phyloP scores from a whole-genome alignment of 805 yeast species.

The Wickerhamomyces bisporus region DNA sequence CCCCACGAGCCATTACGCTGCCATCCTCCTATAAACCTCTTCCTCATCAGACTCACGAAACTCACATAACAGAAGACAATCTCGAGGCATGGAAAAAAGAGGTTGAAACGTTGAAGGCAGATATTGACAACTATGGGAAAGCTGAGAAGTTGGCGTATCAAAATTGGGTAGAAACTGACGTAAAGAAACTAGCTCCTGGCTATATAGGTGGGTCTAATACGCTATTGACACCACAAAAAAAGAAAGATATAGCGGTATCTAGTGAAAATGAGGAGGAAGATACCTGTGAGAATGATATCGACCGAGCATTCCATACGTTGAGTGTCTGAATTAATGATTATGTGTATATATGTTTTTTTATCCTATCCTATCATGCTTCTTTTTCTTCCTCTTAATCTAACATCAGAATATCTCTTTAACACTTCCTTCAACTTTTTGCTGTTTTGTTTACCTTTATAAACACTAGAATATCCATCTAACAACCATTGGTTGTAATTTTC shows the following conservation, averaged over 20 bases:
- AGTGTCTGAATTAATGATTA: slow-evolving; percentile 3
- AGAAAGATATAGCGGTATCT: not conserved
- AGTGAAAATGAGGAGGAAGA: not conserved
- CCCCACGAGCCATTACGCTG: slow-evolving; percentile 51
- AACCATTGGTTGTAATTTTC: slow-evolving; percentile 62
- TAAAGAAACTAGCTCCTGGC: slow-evolving; percentile 37
- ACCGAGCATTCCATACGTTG: slow-evolving; percentile 18
- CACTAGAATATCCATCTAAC: slow-evolving; percentile 58
- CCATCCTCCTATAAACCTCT: slow-evolving; percentile 41
- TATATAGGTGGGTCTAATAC: slow-evolving; percentile 26
- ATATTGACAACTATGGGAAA: slow-evolving; percentile 21
- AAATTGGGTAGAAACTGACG: slow-evolving; percentile 28
- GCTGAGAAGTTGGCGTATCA: slow-evolving; percentile 21
- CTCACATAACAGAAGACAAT: slow-evolving; percentile 25
- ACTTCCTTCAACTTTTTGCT: slow-evolving; percentile 45
- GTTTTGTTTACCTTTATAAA: slow-evolving; percentile 32
- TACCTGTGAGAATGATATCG: slow-evolving; percentile 13
- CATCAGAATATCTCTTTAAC: slow-evolving; percentile 67
- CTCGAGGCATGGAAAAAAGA: slow-evolving; percentile 29
- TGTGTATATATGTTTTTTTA: not conserved
- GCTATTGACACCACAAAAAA: slow-evolving; percentile 17
- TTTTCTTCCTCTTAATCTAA: slow-evolving; percentile 88
- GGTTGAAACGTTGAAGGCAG: slow-evolving; percentile 24
- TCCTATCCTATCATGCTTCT: slow-evolving; percentile 83
- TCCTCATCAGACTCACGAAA: slow-evolving; percentile 29